Evolutionary conservation across 768 basidiomycete species (phyloP).

Genomic region (Tylopilus balloui): DNA sequence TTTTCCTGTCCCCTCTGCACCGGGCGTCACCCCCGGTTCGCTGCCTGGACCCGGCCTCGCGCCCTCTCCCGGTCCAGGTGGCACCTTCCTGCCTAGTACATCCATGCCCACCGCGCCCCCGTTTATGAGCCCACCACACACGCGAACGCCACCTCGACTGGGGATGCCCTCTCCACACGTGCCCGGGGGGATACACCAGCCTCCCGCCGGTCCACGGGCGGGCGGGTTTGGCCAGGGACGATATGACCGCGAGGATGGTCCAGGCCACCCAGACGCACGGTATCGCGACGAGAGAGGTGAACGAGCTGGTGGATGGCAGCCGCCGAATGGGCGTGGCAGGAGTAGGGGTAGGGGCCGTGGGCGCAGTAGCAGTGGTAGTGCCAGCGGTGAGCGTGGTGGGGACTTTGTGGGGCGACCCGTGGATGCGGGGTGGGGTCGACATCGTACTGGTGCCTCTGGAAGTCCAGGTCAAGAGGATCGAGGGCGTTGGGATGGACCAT

Average conservation of each 20-base stretch:
- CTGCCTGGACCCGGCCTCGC: conserved; percentile 7
- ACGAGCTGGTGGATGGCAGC: conserved; percentile 28
- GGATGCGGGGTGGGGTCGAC: conserved; percentile 38
- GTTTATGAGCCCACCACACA: conserved; percentile 14
- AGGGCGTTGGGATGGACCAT: conserved; percentile 26
- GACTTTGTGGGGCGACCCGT: conserved; percentile 37
- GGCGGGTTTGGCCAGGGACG: conserved; percentile 26
- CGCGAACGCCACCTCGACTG: conserved; percentile 24
- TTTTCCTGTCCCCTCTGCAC: conserved; percentile 21
- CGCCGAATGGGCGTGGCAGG: conserved; percentile 30
- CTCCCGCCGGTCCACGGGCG: conserved; percentile 25
- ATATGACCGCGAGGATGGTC: conserved; percentile 27
- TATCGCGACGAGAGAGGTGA: conserved; percentile 34
- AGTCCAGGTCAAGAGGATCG: conserved; percentile 21
- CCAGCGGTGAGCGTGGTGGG: conserved; percentile 6
- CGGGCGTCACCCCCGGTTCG: background rate
- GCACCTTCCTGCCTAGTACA: conserved; percentile 5
- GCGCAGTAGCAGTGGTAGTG: conserved; percentile 7
- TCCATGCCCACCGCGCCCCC: conserved; percentile 4
- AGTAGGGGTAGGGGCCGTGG: conserved; percentile 31
- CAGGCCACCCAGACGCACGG: conserved; percentile 13
- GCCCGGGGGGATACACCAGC: conserved; percentile 19
- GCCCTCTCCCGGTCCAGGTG: background rate
- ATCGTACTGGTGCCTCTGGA: conserved; percentile 27
- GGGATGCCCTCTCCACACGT: conserved; percentile 20